Evolutionary conservation across 1,284 basidiomycete species (phyloP).

Genomic region (Pseudozyma pruni): DNA sequence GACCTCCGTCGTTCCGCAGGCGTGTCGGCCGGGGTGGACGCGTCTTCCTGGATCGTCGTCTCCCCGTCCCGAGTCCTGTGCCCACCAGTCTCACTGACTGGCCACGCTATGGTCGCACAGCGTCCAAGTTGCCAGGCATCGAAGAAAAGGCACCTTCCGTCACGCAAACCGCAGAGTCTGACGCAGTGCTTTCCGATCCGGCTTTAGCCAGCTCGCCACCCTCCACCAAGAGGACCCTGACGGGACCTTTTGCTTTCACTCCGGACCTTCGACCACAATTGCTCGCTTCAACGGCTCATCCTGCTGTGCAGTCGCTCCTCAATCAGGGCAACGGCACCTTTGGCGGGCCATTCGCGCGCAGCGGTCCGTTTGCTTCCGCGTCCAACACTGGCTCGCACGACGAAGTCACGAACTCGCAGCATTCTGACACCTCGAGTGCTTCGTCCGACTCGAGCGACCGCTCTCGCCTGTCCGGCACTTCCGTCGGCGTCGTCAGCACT

Average conservation of each 20-base stretch:
- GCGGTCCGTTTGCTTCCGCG: slow-evolving; percentile 26
- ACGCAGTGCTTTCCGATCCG: slow-evolving; percentile 14
- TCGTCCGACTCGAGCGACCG: slow-evolving; percentile 59
- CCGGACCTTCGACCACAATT: slow-evolving; percentile 51
- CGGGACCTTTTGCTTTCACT: slow-evolving; percentile 61
- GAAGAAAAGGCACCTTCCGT: slow-evolving; percentile 3
- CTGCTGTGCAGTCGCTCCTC: slow-evolving; percentile 29
- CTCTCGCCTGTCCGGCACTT: slow-evolving; percentile 40
- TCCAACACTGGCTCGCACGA: slow-evolving; percentile 14
- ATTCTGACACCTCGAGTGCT: slow-evolving; percentile 57
- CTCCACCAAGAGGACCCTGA: slow-evolving; percentile 23
- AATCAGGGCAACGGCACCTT: slow-evolving; percentile 29
- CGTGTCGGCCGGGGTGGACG: slow-evolving; percentile 65
- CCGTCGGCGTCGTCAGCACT: slow-evolving; percentile 51
- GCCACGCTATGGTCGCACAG: slow-evolving; percentile 43
- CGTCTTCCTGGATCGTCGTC: slow-evolving; percentile 63
- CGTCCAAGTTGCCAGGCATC: slow-evolving; percentile 14
- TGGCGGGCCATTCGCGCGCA: slow-evolving; percentile 40
- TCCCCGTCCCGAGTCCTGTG: slow-evolving; percentile 61
- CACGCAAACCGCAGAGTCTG: slow-evolving; percentile 3
- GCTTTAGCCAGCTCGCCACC: slow-evolving; percentile 15
- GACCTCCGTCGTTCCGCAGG: slow-evolving; percentile 65
- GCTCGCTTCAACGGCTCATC: slow-evolving; percentile 42
- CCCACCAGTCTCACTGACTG: slow-evolving; percentile 61
- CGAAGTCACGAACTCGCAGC: slow-evolving; percentile 31